These are phyloP conservation scores for Saturnispora zaruensis DNA, from an alignment of 805 yeast species.

Conservation along the genomic window DNA sequence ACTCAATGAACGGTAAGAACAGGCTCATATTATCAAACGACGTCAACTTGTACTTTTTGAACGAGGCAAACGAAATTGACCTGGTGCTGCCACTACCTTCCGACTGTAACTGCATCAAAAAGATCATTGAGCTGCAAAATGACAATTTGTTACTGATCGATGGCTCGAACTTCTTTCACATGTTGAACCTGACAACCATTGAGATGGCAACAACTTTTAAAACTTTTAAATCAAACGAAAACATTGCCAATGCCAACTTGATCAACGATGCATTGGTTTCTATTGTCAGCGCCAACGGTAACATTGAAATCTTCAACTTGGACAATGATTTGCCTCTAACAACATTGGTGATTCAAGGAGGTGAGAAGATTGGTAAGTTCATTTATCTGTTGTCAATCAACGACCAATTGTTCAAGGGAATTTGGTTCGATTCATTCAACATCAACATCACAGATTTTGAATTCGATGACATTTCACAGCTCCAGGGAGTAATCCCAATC, in stretches of 20 bases:
- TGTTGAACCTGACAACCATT: conserved; percentile 22
- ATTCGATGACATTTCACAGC: conserved; percentile 25
- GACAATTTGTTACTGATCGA: background rate
- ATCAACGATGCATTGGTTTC: conserved; percentile 7
- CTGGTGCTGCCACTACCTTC: conserved; percentile 13
- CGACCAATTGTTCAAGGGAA: conserved; percentile 15
- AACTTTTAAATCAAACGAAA: conserved; percentile 26
- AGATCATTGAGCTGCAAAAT: background rate
- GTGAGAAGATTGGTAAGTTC: conserved; percentile 13
- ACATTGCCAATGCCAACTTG: background rate
- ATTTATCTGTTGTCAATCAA: conserved; percentile 6
- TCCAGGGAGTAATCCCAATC: conserved; percentile 17
- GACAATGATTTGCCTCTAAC: conserved; percentile 5
- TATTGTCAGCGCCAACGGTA: conserved; percentile 7
- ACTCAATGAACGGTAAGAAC: background rate
- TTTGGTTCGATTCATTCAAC: conserved; percentile 24
- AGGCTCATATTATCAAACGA: conserved; percentile 10
- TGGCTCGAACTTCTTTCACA: conserved; percentile 7
- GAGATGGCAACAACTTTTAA: conserved; percentile 21
- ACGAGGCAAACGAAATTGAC: conserved; percentile 5
- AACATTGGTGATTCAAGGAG: conserved; percentile 12
- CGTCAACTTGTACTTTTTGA: conserved; percentile 5
- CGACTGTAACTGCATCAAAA: background rate
- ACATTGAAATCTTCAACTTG: conserved; percentile 22
- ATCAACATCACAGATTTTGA: conserved; percentile 25